phyloP scores from a whole-genome alignment of 75 land plant genomes.

The Larix kaempferi region DNA sequence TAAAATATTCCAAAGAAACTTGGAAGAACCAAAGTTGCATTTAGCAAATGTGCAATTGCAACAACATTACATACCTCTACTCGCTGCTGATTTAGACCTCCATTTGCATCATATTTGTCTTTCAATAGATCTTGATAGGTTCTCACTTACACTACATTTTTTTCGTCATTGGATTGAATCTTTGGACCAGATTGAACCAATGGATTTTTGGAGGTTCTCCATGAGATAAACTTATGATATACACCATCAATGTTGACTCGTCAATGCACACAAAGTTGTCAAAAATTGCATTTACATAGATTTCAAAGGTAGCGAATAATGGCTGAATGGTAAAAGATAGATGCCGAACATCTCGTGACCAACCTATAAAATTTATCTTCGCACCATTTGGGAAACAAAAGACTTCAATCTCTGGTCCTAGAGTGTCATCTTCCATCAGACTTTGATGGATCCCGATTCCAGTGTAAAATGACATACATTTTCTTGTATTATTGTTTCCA shows the following conservation, averaged over 20 bases:
- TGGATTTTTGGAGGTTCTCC: constrained; percentile 85
- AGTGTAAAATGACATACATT: constrained; percentile 93
- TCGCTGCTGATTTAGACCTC: too few relatives aligned
- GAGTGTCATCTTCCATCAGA: constrained; percentile 65
- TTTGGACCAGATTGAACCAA: constrained; percentile 79
- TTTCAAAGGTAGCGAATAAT: constrained; percentile 66
- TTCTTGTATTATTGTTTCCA: constrained; percentile 67
- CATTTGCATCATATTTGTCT: constrained; percentile 89
- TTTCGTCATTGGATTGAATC: constrained; percentile 87
- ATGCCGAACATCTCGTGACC: too few relatives aligned
- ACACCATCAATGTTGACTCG: constrained; percentile 74
- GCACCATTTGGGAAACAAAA: constrained; percentile 79
- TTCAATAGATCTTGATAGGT: constrained; percentile 92
- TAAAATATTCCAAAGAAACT: constrained; percentile 72
- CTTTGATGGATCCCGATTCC: constrained; percentile 77
- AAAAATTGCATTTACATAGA: constrained; percentile 81
- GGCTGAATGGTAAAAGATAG: too few relatives aligned
- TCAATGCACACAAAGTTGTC: constrained; percentile 90
- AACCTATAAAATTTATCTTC: constrained; percentile 81
- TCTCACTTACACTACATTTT: constrained; percentile 75
- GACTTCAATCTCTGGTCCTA: constrained; percentile 75
- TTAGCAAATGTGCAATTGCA: too few relatives aligned
- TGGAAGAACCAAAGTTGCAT: too few relatives aligned
- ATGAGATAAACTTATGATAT: constrained; percentile 72
- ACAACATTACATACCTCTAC: too few relatives aligned